phyloP scores from a whole-genome alignment of 495 filamentous ascomycete genomes.

The Hypomontagnella monticulosa region DNA sequence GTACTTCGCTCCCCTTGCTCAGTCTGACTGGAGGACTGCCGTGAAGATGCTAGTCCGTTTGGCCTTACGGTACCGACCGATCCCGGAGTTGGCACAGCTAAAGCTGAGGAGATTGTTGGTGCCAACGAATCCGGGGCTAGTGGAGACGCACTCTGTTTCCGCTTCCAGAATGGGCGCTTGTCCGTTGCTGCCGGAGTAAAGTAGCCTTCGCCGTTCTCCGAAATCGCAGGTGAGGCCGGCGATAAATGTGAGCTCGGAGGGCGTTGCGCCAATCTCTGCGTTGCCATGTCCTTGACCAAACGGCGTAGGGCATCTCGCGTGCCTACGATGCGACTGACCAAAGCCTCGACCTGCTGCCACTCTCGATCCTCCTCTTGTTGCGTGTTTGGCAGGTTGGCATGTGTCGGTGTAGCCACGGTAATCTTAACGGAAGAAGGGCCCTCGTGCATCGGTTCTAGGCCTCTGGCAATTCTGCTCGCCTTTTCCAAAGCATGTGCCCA shows the following conservation, averaged over 20 bases:
- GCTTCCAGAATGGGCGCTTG: conserved; percentile 85
- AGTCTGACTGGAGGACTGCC: conserved; percentile 35
- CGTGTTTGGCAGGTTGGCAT: conserved; percentile 32
- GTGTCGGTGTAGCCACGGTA: conserved; percentile 34
- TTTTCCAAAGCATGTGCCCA: conserved; percentile 89
- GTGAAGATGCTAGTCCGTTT: conserved; percentile 32
- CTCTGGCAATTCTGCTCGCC: conserved; percentile 68
- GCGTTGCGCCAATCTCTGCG: conserved; percentile 60
- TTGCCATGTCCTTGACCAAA: conserved; percentile 82
- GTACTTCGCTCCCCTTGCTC: conserved; percentile 67
- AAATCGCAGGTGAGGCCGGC: conserved; percentile 48
- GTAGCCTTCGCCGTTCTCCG: conserved; percentile 58
- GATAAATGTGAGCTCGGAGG: conserved; percentile 53
- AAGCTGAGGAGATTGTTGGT: conserved; percentile 62
- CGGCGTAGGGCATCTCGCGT: conserved; percentile 87
- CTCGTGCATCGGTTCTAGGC: conserved; percentile 52
- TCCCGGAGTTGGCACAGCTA: conserved; percentile 65
- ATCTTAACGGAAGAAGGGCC: conserved; percentile 40
- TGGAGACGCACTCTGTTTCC: conserved; percentile 70
- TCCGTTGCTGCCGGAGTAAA: conserved; percentile 54
- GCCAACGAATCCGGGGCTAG: conserved; percentile 56
- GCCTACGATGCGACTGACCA: conserved; percentile 85
- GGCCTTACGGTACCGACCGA: conserved; percentile 46
- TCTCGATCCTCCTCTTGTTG: conserved; percentile 74
- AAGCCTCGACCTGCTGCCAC: conserved; percentile 83